Conservation (phyloP, 139 green algal species). For the Ettlia oleoabundans region DNA sequence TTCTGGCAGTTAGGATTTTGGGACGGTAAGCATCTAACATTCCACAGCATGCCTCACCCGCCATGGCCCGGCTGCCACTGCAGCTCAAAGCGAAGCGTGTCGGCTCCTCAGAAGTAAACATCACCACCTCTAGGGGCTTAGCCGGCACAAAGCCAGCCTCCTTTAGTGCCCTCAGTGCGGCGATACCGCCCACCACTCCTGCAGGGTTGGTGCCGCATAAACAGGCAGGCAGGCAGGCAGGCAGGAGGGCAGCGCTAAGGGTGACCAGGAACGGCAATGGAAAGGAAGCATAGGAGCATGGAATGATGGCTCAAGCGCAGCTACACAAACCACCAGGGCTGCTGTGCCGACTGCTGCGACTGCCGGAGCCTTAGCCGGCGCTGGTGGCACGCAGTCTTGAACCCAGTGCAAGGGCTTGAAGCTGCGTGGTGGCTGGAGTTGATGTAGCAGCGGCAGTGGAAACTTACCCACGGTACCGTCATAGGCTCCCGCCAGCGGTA, state of each 20-base stretch:
- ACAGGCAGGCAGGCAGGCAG: not conserved
- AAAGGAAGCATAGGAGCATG: too few relatives aligned
- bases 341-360: too few relatives aligned
- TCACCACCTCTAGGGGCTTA: constrained; percentile 85
- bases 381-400: too few relatives aligned
- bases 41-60: constrained; percentile 34
- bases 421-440: too few relatives aligned
- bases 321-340: too few relatives aligned
- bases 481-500: constrained; percentile 90
- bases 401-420: too few relatives aligned
- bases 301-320: too few relatives aligned
- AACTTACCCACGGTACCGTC: constrained; percentile 87
- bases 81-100: constrained; percentile 93
- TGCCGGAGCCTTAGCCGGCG: too few relatives aligned
- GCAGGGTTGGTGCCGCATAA: not conserved
- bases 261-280: not conserved
- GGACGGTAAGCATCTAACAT: too few relatives aligned
- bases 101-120: constrained; percentile 97
- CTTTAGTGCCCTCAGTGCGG: constrained; percentile 83
- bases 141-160: constrained; percentile 75
- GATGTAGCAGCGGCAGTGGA: too few relatives aligned
- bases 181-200: constrained; percentile 91
- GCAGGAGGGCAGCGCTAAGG: not conserved
- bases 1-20: too few relatives aligned
- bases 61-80: constrained; percentile 84